Evolutionary conservation across 768 basidiomycete species (phyloP).

Genomic region (Suillus hirtellus): DNA sequence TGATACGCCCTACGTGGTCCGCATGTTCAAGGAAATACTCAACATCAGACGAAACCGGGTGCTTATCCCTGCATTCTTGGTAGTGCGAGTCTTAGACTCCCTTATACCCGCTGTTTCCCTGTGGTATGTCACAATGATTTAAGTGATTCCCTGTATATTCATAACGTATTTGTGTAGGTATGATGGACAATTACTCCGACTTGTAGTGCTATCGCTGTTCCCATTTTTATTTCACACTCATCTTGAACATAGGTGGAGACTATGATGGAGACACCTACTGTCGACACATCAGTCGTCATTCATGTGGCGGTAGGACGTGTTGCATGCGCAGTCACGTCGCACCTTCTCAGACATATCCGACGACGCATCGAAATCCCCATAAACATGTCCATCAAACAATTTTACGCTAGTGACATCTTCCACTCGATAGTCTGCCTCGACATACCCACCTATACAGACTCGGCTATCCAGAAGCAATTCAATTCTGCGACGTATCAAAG

Average conservation of each 20-base stretch:
- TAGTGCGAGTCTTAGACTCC: constrained; percentile 43
- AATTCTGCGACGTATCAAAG: no score
- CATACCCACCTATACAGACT: constrained; percentile 72
- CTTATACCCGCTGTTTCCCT: constrained; percentile 63
- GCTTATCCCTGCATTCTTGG: constrained; percentile 49
- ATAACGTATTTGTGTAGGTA: constrained; percentile 42
- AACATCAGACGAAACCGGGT: constrained; percentile 51
- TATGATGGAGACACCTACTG: constrained; percentile 60
- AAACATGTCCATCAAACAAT: constrained; percentile 55
- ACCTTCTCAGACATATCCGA: constrained; percentile 44
- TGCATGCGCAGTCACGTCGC: constrained; percentile 46
- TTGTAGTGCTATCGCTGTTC: constrained; percentile 42
- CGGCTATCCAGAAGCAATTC: constrained; percentile 53
- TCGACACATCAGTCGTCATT: constrained; percentile 57
- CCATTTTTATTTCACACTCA: constrained; percentile 14
- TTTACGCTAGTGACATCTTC: constrained; percentile 65
- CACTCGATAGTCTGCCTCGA: constrained; percentile 71
- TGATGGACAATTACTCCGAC: constrained; percentile 62
- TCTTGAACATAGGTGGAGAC: constrained; percentile 51
- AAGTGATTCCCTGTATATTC: not conserved
- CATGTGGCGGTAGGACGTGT: constrained; percentile 56
- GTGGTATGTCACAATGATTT: constrained; percentile 42
- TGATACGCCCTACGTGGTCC: constrained; percentile 60
- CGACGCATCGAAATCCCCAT: constrained; percentile 49
- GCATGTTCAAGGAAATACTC: constrained; percentile 63